Evolutionary conservation across 495 filamentous ascomycete species (phyloP).

Genomic region (Lindgomyces ingoldianus): DNA sequence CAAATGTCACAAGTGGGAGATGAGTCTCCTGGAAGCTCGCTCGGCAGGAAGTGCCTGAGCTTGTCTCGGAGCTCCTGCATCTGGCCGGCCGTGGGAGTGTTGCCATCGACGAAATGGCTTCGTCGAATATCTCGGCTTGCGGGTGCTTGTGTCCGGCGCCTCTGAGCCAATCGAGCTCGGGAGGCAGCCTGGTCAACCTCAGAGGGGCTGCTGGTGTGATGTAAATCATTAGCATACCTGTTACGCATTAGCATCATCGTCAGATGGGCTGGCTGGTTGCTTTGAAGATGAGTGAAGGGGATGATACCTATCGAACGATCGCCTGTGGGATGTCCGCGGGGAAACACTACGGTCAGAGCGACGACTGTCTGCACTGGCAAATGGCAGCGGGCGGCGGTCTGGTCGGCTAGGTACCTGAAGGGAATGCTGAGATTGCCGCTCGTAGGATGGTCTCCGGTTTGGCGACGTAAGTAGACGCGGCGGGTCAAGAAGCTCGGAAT

Average conservation of each 20-base stretch:
- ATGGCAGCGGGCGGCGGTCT: slow-evolving; percentile 19
- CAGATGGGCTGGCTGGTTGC: too few relatives aligned
- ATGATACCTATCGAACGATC: neutral
- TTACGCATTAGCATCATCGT: slow-evolving; percentile 10
- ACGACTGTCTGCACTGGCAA: slow-evolving; percentile 3
- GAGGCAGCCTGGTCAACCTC: slow-evolving; percentile 5
- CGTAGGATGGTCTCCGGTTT: slow-evolving; percentile 10
- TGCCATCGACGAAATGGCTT: slow-evolving; percentile 1
- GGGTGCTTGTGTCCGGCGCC: neutral
- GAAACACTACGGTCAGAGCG: slow-evolving; percentile 28
- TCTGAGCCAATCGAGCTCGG: neutral
- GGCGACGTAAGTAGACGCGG: slow-evolving; percentile 14
- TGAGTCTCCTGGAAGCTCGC: slow-evolving; percentile 27
- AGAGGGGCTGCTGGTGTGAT: neutral
- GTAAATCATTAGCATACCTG: slow-evolving; percentile 13
- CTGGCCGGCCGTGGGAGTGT: slow-evolving; percentile 9
- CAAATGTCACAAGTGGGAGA: slow-evolving; percentile 33
- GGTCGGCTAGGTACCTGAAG: neutral
- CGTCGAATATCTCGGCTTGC: slow-evolving; percentile 4
- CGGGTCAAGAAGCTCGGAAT: neutral
- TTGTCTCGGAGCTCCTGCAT: slow-evolving; percentile 27
- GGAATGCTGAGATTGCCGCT: neutral
- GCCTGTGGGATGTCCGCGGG: slow-evolving; percentile 22
- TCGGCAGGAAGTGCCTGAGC: slow-evolving; percentile 24
- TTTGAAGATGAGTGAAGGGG: too few relatives aligned